A percentile compares a stretch with the other conserved stretches of the same genome.
These are phyloP conservation scores for Camelina hispida DNA, from an alignment of 345 rosid species.

Conservation along the genomic window DNA sequence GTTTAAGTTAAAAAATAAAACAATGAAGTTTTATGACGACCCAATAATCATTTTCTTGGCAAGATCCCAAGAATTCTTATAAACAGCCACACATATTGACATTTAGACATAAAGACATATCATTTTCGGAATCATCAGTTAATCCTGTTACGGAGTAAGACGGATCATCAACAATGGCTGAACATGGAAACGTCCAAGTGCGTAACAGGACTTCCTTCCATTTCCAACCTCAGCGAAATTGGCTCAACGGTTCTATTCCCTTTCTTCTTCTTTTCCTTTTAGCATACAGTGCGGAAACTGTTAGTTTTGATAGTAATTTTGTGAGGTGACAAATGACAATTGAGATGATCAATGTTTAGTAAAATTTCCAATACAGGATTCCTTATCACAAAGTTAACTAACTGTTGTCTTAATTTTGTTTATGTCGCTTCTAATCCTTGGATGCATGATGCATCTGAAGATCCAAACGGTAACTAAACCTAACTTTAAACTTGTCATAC, in stretches of 20 bases:
- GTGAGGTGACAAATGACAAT: too few relatives aligned
- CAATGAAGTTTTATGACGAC: too few relatives aligned
- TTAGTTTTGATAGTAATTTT: too few relatives aligned
- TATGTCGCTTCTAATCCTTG: slow-evolving; percentile 1
- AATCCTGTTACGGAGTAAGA: background rate
- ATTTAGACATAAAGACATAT: too few relatives aligned
- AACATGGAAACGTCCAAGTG: slow-evolving; percentile 7
- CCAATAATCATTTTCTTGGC: too few relatives aligned
- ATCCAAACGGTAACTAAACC: slow-evolving; percentile 33
- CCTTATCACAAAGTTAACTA: background rate
- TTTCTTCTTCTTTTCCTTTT: background rate
- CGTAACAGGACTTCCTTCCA: slow-evolving; percentile 46
- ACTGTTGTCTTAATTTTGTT: background rate
- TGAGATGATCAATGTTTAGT: too few relatives aligned
- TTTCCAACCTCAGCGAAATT: slow-evolving; percentile 49
- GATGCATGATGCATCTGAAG: slow-evolving; percentile 27
- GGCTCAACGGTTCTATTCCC: slow-evolving; percentile 49
- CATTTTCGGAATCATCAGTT: background rate
- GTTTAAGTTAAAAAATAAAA: too few relatives aligned
- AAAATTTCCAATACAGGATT: too few relatives aligned
- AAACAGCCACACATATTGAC: too few relatives aligned
- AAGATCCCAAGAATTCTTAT: too few relatives aligned
- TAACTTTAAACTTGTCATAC: background rate
- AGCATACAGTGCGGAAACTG: too few relatives aligned
- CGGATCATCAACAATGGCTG: slow-evolving; percentile 41